phyloP scores from a whole-genome alignment of 192 early-diverging fungal genomes.

The Coemansia pectinata region DNA sequence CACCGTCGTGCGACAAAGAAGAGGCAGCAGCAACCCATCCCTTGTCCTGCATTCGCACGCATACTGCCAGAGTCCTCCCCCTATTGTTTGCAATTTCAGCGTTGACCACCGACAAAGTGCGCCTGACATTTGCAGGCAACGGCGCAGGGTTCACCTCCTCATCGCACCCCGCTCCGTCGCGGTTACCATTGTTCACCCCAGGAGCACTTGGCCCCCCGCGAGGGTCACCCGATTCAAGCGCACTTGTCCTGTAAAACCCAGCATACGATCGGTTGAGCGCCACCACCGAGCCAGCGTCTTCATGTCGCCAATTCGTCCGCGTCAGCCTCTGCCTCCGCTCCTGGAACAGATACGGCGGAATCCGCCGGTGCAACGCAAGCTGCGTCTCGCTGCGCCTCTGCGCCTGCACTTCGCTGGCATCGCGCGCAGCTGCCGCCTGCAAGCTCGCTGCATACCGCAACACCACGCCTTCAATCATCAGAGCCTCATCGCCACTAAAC shows the following conservation, averaged over 20 bases:
- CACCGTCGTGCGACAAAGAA: neutral
- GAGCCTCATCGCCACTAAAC: constrained; percentile 16
- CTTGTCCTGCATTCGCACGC: constrained; percentile 52
- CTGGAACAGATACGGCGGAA: constrained; percentile 33
- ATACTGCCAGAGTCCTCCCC: constrained; percentile 9
- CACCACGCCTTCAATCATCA: constrained; percentile 16
- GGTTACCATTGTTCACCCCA: neutral
- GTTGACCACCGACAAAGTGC: constrained; percentile 22
- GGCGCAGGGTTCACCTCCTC: neutral
- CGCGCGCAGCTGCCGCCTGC: constrained; percentile 30
- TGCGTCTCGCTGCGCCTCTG: constrained; percentile 13
- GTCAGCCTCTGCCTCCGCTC: neutral
- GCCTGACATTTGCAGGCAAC: constrained; percentile 21
- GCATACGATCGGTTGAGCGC: constrained; percentile 28
- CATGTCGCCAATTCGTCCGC: constrained; percentile 19
- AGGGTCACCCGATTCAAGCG: neutral
- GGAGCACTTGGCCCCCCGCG: neutral
- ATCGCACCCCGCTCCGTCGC: neutral
- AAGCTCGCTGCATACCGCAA: constrained; percentile 46
- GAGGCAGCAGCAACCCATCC: constrained; percentile 41
- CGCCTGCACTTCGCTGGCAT: constrained; percentile 12
- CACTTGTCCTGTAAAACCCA: constrained; percentile 9
- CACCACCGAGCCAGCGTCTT: neutral
- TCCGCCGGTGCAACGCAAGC: constrained; percentile 15
- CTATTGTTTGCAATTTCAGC: constrained; percentile 18